A percentile compares a stretch with the other conserved stretches of the same genome.
Conservation (phyloP, 2,329 filamentous ascomycete genomes). For the Aspergillus awamori region DNA sequence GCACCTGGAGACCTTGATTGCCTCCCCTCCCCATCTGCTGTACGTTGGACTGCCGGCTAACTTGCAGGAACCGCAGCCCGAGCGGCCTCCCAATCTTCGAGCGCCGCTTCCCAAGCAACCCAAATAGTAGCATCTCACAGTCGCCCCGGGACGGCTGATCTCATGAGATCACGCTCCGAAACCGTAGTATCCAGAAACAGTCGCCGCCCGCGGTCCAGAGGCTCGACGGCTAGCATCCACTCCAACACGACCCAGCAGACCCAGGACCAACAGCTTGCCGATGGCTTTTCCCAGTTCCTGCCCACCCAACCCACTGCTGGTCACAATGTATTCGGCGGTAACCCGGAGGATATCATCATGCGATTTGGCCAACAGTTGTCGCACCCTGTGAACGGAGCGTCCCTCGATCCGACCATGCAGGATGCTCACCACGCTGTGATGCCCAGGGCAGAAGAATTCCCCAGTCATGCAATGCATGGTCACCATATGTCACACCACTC, state of each 20-base stretch:
- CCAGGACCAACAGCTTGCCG: slow-evolving; percentile 45
- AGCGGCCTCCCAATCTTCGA: slow-evolving; percentile 42
- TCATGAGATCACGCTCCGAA: slow-evolving; percentile 45
- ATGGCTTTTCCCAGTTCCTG: slow-evolving; percentile 45
- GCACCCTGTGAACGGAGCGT: slow-evolving; percentile 39
- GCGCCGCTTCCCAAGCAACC: slow-evolving; percentile 41
- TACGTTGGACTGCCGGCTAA: slow-evolving; percentile 16
- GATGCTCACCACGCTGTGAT: slow-evolving; percentile 40
- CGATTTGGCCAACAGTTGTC: slow-evolving; percentile 48
- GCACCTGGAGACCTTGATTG: not conserved
- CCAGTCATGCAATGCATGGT: slow-evolving; percentile 36
- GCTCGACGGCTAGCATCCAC: slow-evolving; percentile 52
- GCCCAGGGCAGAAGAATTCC: slow-evolving; percentile 43
- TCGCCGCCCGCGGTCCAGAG: slow-evolving; percentile 49
- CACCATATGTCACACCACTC: slow-evolving; percentile 41
- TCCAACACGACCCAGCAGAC: slow-evolving; percentile 50
- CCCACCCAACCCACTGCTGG: slow-evolving; percentile 36
- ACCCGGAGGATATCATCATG: slow-evolving; percentile 51
- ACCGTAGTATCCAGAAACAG: slow-evolving; percentile 43
- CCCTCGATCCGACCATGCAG: slow-evolving; percentile 43
- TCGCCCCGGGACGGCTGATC: slow-evolving; percentile 46
- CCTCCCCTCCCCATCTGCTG: slow-evolving; percentile 8
- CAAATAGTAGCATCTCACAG: slow-evolving; percentile 42
- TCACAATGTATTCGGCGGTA: slow-evolving; percentile 42
- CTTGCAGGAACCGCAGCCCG: slow-evolving; percentile 31